Evolutionary conservation across 192 early-diverging fungal genomes (phyloP).

Genomic region (Podila verticillata): DNA sequence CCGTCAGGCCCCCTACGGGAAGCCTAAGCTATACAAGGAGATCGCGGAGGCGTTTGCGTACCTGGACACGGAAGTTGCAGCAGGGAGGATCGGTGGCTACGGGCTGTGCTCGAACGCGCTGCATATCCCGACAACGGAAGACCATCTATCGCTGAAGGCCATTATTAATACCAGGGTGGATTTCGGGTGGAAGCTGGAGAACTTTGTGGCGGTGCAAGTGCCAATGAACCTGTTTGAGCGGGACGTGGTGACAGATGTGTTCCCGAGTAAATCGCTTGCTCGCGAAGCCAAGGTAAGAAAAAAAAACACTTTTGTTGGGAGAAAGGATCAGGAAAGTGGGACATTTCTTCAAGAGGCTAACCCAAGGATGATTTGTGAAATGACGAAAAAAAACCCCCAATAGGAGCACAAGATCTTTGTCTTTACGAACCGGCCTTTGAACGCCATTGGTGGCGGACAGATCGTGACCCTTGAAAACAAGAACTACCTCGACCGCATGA

Average conservation of each 20-base stretch:
- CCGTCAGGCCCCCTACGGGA: slow-evolving; percentile 14
- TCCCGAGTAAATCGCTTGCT: slow-evolving; percentile 44
- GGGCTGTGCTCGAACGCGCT: slow-evolving; percentile 77
- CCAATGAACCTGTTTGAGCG: slow-evolving; percentile 83
- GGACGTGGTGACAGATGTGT: slow-evolving; percentile 55
- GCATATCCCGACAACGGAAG: slow-evolving; percentile 61
- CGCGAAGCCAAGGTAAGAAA: slow-evolving; percentile 56
- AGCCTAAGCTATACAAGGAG: slow-evolving; percentile 62
- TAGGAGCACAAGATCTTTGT: slow-evolving; percentile 68
- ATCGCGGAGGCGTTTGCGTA: slow-evolving; percentile 66
- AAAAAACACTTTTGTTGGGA: too few species aligned
- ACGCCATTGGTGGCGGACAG: slow-evolving; percentile 65
- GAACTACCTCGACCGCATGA: slow-evolving; percentile 30
- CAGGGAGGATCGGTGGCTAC: slow-evolving; percentile 69
- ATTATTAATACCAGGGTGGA: slow-evolving; percentile 50
- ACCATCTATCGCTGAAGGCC: slow-evolving; percentile 67
- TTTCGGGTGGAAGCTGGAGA: slow-evolving; percentile 47
- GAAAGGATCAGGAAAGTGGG: too few species aligned
- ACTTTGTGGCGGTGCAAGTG: slow-evolving; percentile 72
- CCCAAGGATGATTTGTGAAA: background rate
- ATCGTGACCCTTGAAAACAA: slow-evolving; percentile 64
- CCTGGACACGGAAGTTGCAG: slow-evolving; percentile 69
- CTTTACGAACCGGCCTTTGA: slow-evolving; percentile 78
- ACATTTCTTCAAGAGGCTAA: too few species aligned
- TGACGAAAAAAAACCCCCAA: too few species aligned